These are phyloP conservation scores for Nicotiana otophora DNA, from an alignment of 257 asterid genomes.

Conservation along the genomic window DNA sequence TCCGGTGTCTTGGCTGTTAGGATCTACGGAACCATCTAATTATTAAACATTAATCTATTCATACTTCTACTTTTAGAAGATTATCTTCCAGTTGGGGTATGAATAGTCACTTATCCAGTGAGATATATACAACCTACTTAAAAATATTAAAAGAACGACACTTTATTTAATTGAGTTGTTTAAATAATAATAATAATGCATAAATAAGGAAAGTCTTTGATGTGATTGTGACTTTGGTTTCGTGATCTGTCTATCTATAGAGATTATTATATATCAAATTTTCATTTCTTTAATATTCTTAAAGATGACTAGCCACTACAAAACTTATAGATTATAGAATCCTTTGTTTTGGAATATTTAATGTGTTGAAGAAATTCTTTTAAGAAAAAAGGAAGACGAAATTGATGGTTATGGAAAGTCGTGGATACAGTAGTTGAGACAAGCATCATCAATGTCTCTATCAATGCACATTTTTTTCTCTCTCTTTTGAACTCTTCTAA, in stretches of 20 bases:
- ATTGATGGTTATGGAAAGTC: not conserved
- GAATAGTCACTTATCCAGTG: slow-evolving; percentile 8
- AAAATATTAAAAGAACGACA: slow-evolving; percentile 9
- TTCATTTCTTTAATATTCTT: not conserved
- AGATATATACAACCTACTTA: slow-evolving; percentile 7
- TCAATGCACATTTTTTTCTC: not conserved
- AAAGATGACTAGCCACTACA: not conserved
- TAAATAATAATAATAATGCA: not conserved
- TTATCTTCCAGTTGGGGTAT: slow-evolving; percentile 8
- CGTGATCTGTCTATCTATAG: slow-evolving; percentile 21
- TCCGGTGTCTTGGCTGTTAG: slow-evolving; percentile 40
- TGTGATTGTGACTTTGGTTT: slow-evolving; percentile 15
- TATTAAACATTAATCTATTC: not conserved
- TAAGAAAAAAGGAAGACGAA: not conserved
- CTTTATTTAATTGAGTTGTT: not conserved
- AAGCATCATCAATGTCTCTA: not conserved
- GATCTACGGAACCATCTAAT: slow-evolving; percentile 25
- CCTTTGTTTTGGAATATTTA: not conserved
- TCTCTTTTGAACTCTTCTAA: not conserved
- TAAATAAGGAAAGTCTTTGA: slow-evolving; percentile 14
- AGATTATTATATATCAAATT: not conserved
- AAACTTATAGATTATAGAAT: not conserved
- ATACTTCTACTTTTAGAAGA: slow-evolving; percentile 5
- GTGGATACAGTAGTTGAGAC: not conserved
- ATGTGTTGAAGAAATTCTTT: not conserved